Percentiles rank a stretch among this genome's conserved stretches.
These are phyloP conservation scores for Cordyceps fumosorosea DNA, from an alignment of 2,329 filamentous ascomycete genomes.

Conservation along the genomic window DNA sequence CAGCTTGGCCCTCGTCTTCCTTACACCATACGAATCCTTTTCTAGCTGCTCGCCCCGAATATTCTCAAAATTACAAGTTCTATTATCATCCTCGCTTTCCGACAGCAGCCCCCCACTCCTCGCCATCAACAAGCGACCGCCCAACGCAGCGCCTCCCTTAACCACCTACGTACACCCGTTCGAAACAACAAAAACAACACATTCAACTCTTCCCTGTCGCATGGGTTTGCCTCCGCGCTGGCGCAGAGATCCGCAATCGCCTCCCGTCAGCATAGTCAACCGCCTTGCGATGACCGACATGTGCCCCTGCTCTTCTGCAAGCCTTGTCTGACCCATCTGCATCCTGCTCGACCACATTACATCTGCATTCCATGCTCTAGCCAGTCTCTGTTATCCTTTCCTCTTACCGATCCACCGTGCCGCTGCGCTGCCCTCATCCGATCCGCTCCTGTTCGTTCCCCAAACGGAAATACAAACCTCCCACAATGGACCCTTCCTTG, in stretches of 20 bases:
- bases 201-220: not conserved
- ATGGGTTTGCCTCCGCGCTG: slow-evolving; percentile 5
- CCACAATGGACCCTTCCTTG: slow-evolving; percentile 26
- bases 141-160: not conserved
- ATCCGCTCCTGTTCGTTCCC: not conserved
- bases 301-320: slow-evolving; percentile 1
- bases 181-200: not conserved
- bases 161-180: not conserved
- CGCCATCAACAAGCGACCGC: not conserved
- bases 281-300: not conserved
- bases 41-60: not conserved
- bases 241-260: slow-evolving; percentile 8
- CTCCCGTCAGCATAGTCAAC: not conserved
- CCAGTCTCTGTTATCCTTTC: not conserved
- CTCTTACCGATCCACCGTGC: not conserved
- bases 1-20: not conserved
- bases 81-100: not conserved
- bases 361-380: slow-evolving; percentile 3
- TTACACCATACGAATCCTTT: not conserved
- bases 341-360: not conserved
- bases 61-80: not conserved
- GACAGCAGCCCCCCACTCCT: not conserved
- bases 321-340: slow-evolving; percentile 5
- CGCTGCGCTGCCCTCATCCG: not conserved
- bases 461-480: not conserved